phyloP scores from a whole-genome alignment of 2,329 filamentous ascomycete species.

The Ceratocystis harringtonii region DNA sequence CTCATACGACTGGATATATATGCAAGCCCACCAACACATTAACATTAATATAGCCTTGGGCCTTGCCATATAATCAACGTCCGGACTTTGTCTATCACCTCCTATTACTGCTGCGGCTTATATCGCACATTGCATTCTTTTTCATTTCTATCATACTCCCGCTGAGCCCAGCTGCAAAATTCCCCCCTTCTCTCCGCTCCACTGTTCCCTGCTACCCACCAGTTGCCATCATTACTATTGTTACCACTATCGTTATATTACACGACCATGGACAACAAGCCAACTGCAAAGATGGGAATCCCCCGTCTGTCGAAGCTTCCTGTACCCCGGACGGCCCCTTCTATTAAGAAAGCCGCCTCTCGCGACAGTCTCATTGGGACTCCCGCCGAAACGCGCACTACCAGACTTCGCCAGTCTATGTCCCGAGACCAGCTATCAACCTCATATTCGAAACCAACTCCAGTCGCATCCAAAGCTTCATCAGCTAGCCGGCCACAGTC shows the following conservation, averaged over 20 bases:
- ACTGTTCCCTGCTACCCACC: background rate
- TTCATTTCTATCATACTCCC: background rate
- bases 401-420: constrained; percentile 14
- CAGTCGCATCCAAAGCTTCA: background rate
- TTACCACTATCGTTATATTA: background rate
- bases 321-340: constrained; percentile 9
- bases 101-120: no score
- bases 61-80: background rate
- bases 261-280: constrained; percentile 12
- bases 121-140: background rate
- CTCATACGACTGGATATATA: background rate
- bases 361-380: constrained; percentile 14
- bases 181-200: background rate
- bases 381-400: constrained; percentile 13
- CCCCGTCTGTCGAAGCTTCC: constrained; percentile 17
- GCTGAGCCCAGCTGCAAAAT: background rate
- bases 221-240: background rate
- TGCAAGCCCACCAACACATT: background rate
- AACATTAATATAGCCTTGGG: background rate
- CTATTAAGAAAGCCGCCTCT: constrained; percentile 11
- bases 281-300: constrained; percentile 13
- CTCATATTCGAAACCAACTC: background rate
- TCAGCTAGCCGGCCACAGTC: constrained; percentile 7
- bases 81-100: background rate
- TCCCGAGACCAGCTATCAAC: constrained; percentile 15